These are phyloP conservation scores for Apiospora malaysiana DNA, from an alignment of 2,329 filamentous ascomycete genomes.

Conservation along the genomic window DNA sequence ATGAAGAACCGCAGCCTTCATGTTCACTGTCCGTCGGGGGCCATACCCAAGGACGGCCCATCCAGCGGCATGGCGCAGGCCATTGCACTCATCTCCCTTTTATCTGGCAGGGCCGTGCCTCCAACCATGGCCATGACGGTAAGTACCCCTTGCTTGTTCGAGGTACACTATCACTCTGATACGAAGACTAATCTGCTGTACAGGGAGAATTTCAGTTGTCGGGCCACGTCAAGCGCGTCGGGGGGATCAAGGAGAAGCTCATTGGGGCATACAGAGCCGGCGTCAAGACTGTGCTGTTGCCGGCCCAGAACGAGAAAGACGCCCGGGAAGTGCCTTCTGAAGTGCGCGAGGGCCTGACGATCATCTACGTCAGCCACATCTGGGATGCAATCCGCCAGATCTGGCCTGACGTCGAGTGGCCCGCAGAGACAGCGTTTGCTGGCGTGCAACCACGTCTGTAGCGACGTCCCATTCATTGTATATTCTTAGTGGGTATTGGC, in stretches of 20 bases:
- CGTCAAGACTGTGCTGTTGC: constrained; percentile 91
- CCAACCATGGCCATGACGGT: constrained; percentile 95
- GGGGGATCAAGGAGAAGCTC: constrained; percentile 98
- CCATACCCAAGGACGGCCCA: constrained; percentile 91
- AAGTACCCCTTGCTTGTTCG: constrained; percentile 40
- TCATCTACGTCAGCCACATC: constrained; percentile 90
- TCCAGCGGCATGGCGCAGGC: constrained; percentile 93
- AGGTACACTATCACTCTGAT: background rate
- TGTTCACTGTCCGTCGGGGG: constrained; percentile 93
- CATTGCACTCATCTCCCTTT: constrained; percentile 88
- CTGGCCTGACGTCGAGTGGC: constrained; percentile 91
- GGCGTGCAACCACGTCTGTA: constrained; percentile 82
- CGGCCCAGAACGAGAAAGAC: constrained; percentile 89
- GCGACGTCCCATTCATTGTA: constrained; percentile 28
- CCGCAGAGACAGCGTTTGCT: constrained; percentile 68
- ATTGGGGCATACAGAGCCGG: constrained; percentile 93
- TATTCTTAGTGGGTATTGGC: background rate
- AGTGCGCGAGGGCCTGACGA: constrained; percentile 84
- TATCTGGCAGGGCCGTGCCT: constrained; percentile 83
- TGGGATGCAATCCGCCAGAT: constrained; percentile 92
- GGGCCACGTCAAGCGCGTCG: constrained; percentile 90
- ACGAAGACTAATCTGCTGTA: constrained; percentile 33
- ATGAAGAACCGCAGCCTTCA: constrained; percentile 96
- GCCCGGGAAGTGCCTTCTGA: constrained; percentile 88
- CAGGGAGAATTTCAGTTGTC: constrained; percentile 77